Conservation (phyloP, 352 stramenopile genomes). For the Phytopythium chamaehyphon region DNA sequence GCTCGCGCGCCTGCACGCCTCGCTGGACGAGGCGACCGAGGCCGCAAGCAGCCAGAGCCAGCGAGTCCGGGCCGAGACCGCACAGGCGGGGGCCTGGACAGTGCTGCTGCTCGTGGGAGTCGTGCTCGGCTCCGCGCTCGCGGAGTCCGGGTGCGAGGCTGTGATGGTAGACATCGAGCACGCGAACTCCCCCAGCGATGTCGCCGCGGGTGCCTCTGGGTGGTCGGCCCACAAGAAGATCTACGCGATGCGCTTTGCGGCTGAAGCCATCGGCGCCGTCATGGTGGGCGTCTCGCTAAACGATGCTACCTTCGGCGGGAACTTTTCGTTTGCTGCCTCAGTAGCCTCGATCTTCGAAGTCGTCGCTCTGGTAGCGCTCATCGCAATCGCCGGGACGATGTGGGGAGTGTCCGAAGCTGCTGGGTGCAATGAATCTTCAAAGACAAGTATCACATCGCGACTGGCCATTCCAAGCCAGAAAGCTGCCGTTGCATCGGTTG, state of each 20-base stretch:
- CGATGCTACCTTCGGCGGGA: constrained; percentile 41
- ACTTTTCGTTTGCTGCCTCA: constrained; percentile 43
- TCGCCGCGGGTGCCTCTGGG: constrained; percentile 6
- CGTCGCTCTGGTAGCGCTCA: constrained; percentile 23
- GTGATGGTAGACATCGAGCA: constrained; percentile 74
- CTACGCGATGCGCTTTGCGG: constrained; percentile 53
- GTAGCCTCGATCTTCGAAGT: constrained; percentile 34
- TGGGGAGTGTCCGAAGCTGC: constrained; percentile 37
- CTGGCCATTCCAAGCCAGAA: neutral
- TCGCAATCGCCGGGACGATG: constrained; percentile 28
- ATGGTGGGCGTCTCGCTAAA: constrained; percentile 60
- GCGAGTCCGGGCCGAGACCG: neutral
- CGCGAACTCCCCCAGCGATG: constrained; percentile 13
- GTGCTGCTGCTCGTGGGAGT: constrained; percentile 49
- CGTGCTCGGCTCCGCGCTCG: constrained; percentile 52
- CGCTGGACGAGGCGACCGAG: neutral
- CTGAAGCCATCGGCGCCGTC: constrained; percentile 48
- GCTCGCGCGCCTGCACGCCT: constrained; percentile 14
- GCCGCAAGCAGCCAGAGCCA: constrained; percentile 1
- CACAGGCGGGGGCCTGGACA: constrained; percentile 10
- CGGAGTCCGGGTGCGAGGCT: constrained; percentile 70
- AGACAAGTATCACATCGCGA: no score
- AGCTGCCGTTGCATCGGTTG: neutral
- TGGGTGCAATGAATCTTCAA: no score
- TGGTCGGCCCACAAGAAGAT: constrained; percentile 44